Percentiles rank a stretch among this genome's conserved stretches.
Conservation (phyloP, 2,329 filamentous ascomycete species). For the Apiospora sp. region DNA sequence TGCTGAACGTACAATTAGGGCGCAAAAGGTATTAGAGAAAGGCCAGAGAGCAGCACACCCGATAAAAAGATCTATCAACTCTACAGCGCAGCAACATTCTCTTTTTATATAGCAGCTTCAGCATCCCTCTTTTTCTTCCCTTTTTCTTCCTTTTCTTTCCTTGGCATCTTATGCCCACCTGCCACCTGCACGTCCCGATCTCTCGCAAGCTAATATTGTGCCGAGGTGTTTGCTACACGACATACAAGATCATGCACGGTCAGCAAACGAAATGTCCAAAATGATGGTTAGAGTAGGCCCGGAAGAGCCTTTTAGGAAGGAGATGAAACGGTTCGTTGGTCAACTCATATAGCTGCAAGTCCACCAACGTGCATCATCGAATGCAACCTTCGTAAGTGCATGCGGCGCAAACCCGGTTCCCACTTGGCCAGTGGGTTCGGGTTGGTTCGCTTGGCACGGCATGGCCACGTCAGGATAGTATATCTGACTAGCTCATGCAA, state of each 20-base stretch:
- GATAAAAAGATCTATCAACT: not conserved
- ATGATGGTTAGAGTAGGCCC: not conserved
- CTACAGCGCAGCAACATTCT: too few species aligned
- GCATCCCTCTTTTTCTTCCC: not conserved
- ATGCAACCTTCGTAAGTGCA: not conserved
- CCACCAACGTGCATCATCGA: not conserved
- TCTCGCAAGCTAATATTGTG: not conserved
- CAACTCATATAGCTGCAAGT: not conserved
- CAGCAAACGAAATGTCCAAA: not conserved
- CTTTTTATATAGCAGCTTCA: not conserved
- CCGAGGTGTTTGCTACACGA: not conserved
- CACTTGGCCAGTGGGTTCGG: too few species aligned
- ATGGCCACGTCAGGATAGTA: not conserved
- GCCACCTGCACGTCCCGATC: too few species aligned
- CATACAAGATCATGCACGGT: too few species aligned
- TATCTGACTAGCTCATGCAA: not conserved
- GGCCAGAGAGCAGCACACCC: not conserved
- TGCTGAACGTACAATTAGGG: not conserved
- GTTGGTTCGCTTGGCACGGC: not conserved
- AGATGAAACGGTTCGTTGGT: not conserved
- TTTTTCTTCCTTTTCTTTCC: not conserved
- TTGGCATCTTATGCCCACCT: not conserved
- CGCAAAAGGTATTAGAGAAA: too few species aligned
- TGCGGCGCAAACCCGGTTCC: not conserved
- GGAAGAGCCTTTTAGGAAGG: not conserved